A percentile compares a stretch with the other conserved stretches of the same genome.
Conservation (phyloP, 148 eudicot species). For the Rhododendron mucronatum region DNA sequence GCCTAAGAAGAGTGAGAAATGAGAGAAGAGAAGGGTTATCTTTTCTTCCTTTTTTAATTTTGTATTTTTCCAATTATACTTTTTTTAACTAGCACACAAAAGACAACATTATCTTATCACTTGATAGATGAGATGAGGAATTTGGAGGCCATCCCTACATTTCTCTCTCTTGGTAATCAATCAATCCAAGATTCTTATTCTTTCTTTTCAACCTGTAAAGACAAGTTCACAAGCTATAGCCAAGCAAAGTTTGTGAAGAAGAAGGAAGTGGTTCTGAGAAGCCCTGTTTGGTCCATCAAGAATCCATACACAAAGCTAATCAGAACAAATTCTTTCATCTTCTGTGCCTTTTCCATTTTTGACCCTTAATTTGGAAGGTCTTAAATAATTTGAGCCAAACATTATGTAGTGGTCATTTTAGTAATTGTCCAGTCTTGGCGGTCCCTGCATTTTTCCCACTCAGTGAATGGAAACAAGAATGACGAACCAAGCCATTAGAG, state of each 20-base stretch:
- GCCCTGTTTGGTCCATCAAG: constrained; percentile 14
- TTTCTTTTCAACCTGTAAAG: constrained; percentile 15
- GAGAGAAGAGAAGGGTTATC: not conserved
- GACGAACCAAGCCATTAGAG: no score
- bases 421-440: no score
- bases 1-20: not conserved
- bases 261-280: constrained; percentile 15
- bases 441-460: no score
- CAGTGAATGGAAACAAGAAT: no score
- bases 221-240: constrained; percentile 13
- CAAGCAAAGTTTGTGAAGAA: not conserved
- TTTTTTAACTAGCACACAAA: not conserved
- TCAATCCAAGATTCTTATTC: constrained; percentile 12
- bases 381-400: not conserved
- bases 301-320: constrained; percentile 7
- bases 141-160: constrained; percentile 6
- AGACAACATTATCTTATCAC: constrained; percentile 6
- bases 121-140: constrained; percentile 7
- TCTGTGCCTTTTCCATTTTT: not conserved
- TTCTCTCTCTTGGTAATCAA: not conserved
- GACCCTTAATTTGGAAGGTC: not conserved
- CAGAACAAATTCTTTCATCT: not conserved
- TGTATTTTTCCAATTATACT: not conserved
- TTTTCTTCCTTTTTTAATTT: not conserved
- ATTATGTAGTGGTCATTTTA: not conserved